These are phyloP conservation scores for Pythium brachiatum DNA, from an alignment of 352 stramenopile genomes.

Conservation along the genomic window DNA sequence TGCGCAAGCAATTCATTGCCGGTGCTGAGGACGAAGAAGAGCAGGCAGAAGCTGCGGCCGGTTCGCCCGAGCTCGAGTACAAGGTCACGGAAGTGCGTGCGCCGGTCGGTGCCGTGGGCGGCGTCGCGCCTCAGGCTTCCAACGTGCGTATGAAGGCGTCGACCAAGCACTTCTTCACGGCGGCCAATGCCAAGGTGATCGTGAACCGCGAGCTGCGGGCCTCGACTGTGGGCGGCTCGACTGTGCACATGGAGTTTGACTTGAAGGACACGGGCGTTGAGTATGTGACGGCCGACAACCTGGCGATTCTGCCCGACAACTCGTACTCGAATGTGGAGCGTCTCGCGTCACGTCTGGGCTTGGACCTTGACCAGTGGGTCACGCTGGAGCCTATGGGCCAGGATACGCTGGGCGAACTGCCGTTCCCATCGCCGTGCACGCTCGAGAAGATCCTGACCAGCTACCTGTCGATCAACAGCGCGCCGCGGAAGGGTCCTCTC, in stretches of 20 bases:
- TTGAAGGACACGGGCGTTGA: constrained; percentile 74
- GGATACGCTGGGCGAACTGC: constrained; percentile 55
- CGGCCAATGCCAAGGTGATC: constrained; percentile 77
- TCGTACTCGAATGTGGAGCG: constrained; percentile 66
- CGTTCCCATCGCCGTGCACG: constrained; percentile 95
- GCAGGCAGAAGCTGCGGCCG: background rate
- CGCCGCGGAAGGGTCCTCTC: constrained; percentile 81
- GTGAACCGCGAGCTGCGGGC: constrained; percentile 91
- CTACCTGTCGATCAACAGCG: constrained; percentile 94
- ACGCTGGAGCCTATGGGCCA: constrained; percentile 53
- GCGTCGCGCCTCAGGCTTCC: constrained; percentile 10
- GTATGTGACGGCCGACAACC: constrained; percentile 94
- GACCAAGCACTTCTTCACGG: constrained; percentile 91
- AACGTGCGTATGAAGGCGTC: constrained; percentile 64
- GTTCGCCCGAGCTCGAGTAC: constrained; percentile 61
- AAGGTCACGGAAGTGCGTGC: constrained; percentile 44
- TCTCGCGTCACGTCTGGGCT: constrained; percentile 83
- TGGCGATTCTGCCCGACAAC: constrained; percentile 93
- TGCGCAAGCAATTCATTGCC: constrained; percentile 63
- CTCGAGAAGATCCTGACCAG: constrained; percentile 88
- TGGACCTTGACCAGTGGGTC: constrained; percentile 91
- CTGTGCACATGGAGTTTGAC: constrained; percentile 89
- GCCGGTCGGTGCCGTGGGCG: constrained; percentile 10
- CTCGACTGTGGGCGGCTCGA: constrained; percentile 75
- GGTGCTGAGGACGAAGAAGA: constrained; percentile 26